Evolutionary conservation across 2,329 filamentous ascomycete species (phyloP).

Genomic region (Talaromyces albobiverticillius): DNA sequence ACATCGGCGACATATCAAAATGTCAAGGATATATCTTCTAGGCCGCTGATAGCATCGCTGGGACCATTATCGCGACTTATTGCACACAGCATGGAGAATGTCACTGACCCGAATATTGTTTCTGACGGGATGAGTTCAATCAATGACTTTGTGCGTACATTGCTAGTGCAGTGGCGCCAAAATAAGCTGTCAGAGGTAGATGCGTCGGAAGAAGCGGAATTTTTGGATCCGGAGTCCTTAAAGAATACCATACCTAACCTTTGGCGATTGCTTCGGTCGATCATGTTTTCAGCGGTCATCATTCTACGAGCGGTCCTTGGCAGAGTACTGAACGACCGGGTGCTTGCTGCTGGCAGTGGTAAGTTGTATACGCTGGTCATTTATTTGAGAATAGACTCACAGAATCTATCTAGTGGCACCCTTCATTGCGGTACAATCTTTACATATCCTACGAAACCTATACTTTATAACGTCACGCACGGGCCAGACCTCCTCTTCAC

Average conservation of each 20-base stretch:
- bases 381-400: conserved; percentile 6
- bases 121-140: conserved; percentile 57
- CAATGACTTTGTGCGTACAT: conserved; percentile 61
- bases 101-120: conserved; percentile 44
- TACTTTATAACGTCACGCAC: conserved; percentile 78
- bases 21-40: conserved; percentile 54
- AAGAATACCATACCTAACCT: conserved; percentile 66
- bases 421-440: conserved; percentile 64
- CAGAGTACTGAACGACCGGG: conserved; percentile 58
- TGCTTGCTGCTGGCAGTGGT: conserved; percentile 54
- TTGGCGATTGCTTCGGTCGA: conserved; percentile 72
- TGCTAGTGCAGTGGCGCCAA: conserved; percentile 70
- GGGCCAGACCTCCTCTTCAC: conserved; percentile 71
- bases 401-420: conserved; percentile 51
- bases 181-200: conserved; percentile 74
- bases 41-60: conserved; percentile 59
- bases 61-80: conserved; percentile 63
- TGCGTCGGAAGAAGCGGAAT: conserved; percentile 60
- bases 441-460: conserved; percentile 72
- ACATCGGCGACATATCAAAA: conserved; percentile 57
- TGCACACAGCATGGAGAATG: conserved; percentile 60
- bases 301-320: conserved; percentile 71
- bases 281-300: conserved; percentile 72
- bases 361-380: conserved; percentile 24
- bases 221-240: conserved; percentile 63